Evolutionary conservation across 306 rosid genomes (phyloP).

Genomic region (Elaeagnus macrophylla): DNA sequence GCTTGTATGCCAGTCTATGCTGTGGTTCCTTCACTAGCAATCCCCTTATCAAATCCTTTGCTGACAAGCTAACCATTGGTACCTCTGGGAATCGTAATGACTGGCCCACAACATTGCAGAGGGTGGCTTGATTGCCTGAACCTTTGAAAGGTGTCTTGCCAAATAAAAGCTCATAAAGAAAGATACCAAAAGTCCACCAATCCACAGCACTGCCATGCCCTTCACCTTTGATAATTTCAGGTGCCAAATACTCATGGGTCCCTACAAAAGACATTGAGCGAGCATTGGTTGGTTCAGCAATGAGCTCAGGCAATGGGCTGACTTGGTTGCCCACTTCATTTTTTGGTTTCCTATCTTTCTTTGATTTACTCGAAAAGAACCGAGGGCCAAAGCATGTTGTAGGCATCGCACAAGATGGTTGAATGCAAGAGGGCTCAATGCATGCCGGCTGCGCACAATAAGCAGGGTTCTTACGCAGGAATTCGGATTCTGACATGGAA

Average conservation of each 20-base stretch:
- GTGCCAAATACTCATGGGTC: constrained; percentile 51
- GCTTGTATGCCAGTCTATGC: constrained; percentile 38
- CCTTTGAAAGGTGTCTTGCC: constrained; percentile 58
- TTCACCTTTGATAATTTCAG: constrained; percentile 50
- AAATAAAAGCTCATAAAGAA: constrained; percentile 45
- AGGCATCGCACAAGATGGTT: constrained; percentile 41
- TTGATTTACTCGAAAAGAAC: constrained; percentile 38
- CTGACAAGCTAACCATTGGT: constrained; percentile 37
- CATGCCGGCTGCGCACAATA: constrained; percentile 47
- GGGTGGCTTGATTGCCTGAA: constrained; percentile 44
- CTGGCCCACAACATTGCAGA: constrained; percentile 45
- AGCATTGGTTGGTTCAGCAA: constrained; percentile 53
- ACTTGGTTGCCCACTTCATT: constrained; percentile 46
- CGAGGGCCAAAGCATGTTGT: constrained; percentile 51
- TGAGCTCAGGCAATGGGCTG: constrained; percentile 44
- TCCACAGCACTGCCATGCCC: constrained; percentile 56
- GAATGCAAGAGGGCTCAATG: constrained; percentile 45
- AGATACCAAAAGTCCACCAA: constrained; percentile 58
- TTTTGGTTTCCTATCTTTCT: constrained; percentile 41
- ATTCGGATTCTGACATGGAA: constrained; percentile 27
- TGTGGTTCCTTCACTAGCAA: constrained; percentile 48
- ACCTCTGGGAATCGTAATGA: constrained; percentile 40
- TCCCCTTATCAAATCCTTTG: constrained; percentile 41
- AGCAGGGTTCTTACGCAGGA: constrained; percentile 30
- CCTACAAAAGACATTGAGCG: constrained; percentile 56